Evolutionary conservation across 257 asterid species (phyloP).

Genomic region (Voacanga thouarsii): DNA sequence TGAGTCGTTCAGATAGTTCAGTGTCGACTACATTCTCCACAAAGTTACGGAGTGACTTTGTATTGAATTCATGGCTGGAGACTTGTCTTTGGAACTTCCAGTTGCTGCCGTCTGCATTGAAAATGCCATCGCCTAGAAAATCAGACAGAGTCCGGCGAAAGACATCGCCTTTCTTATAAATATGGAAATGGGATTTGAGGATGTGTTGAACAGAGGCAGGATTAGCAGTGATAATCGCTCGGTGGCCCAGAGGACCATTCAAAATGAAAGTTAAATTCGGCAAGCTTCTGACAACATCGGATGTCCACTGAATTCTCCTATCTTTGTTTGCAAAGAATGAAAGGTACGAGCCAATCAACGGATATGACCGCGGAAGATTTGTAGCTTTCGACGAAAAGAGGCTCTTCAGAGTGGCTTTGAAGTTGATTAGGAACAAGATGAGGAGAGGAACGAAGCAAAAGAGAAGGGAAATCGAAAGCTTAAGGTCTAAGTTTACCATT

Average conservation of each 20-base stretch:
- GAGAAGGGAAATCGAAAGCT: conserved; percentile 19
- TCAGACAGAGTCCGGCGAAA: conserved; percentile 28
- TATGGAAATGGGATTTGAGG: conserved; percentile 41
- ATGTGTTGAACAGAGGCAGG: conserved; percentile 54
- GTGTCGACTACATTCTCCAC: conserved; percentile 47
- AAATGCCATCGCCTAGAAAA: conserved; percentile 56
- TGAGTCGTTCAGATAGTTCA: conserved; percentile 33
- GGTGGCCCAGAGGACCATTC: conserved; percentile 41
- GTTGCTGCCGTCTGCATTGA: conserved; percentile 47
- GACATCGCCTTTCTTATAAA: conserved; percentile 43
- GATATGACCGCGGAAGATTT: conserved; percentile 36
- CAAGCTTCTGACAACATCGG: conserved; percentile 30
- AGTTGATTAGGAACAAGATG: conserved; percentile 18
- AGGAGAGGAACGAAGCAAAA: conserved; percentile 26
- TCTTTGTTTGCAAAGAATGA: conserved; percentile 30
- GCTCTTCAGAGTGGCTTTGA: neutral
- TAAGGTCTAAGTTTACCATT: conserved; percentile 9
- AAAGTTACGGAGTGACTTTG: conserved; percentile 42
- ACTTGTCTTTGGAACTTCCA: conserved; percentile 57
- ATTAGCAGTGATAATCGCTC: conserved; percentile 44
- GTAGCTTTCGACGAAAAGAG: conserved; percentile 6
- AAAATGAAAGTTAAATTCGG: conserved; percentile 50
- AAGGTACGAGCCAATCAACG: conserved; percentile 41
- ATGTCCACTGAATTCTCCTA: conserved; percentile 48
- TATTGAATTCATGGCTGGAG: conserved; percentile 53